These are phyloP conservation scores for Chlamydomonas incerta DNA, from an alignment of 139 green algal species.

Conservation along the genomic window DNA sequence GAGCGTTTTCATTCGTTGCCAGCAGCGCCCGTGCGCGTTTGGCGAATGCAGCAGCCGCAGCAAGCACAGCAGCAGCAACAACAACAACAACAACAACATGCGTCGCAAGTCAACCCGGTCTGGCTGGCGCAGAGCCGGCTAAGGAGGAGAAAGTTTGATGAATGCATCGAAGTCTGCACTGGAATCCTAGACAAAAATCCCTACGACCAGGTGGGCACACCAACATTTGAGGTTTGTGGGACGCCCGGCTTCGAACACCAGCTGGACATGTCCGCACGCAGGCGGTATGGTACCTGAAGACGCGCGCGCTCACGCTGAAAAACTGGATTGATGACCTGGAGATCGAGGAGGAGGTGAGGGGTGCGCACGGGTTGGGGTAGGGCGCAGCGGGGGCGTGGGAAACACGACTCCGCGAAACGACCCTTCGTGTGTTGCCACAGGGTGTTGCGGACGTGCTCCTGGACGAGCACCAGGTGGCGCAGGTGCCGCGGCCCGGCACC, in stretches of 20 bases:
- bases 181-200: constrained; percentile 71
- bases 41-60: background rate
- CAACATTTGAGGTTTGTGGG: no score
- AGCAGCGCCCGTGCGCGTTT: no score
- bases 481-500: constrained; percentile 74
- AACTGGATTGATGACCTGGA: constrained; percentile 90
- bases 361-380: no score
- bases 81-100: background rate
- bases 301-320: constrained; percentile 76
- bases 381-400: no score
- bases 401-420: no score
- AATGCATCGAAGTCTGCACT: constrained; percentile 77
- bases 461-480: constrained; percentile 75
- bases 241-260: no score
- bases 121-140: constrained; percentile 76
- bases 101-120: constrained; percentile 58
- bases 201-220: constrained; percentile 74
- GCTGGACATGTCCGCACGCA: constrained; percentile 20
- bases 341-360: constrained; percentile 80
- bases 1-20: no score
- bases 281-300: constrained; percentile 86
- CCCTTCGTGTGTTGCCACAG: constrained; percentile 24
- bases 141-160: constrained; percentile 70
- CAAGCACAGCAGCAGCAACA: background rate
- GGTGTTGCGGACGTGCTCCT: constrained; percentile 78